A percentile compares a stretch with the other conserved stretches of the same genome.
Conservation (phyloP, 768 basidiomycete species). For the Hebeloma cylindrosporum region DNA sequence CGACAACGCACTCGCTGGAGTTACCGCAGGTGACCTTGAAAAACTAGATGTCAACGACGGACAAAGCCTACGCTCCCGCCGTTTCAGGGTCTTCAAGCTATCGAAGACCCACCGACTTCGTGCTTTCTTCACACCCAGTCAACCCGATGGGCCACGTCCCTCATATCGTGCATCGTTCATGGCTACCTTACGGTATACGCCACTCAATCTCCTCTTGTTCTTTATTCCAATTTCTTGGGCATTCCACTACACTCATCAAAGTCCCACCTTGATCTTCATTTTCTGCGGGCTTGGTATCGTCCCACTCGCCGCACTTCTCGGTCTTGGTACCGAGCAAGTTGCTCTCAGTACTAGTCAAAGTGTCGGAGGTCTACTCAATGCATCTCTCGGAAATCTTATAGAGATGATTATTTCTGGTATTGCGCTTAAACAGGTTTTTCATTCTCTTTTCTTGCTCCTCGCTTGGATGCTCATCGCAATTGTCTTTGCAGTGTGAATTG, state of each 20-base stretch:
- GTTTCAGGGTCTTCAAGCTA: constrained; percentile 12
- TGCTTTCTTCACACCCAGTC: constrained; percentile 32
- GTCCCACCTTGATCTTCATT: constrained; percentile 46
- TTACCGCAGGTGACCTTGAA: constrained; percentile 17
- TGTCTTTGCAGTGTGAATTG: constrained; percentile 46
- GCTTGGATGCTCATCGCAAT: neutral
- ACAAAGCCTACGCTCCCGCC: constrained; percentile 3
- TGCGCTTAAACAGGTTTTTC: constrained; percentile 35
- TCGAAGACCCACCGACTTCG: constrained; percentile 25
- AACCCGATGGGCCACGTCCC: constrained; percentile 35
- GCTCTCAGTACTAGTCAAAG: constrained; percentile 48
- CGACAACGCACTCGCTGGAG: constrained; percentile 6
- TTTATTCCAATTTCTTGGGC: constrained; percentile 55
- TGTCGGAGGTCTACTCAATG: constrained; percentile 53
- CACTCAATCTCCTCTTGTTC: constrained; percentile 42
- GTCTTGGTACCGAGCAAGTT: constrained; percentile 54
- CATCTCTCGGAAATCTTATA: constrained; percentile 51
- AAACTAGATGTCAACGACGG: constrained; percentile 16
- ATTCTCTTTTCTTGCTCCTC: constrained; percentile 1
- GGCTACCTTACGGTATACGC: constrained; percentile 34
- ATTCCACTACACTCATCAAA: constrained; percentile 44
- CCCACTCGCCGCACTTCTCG: constrained; percentile 50
- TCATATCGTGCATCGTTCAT: constrained; percentile 33
- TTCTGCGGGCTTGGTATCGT: constrained; percentile 50
- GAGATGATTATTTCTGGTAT: constrained; percentile 53